These are phyloP conservation scores for Naganishia cerealis DNA, from an alignment of 1,284 basidiomycete genomes.

Conservation along the genomic window DNA sequence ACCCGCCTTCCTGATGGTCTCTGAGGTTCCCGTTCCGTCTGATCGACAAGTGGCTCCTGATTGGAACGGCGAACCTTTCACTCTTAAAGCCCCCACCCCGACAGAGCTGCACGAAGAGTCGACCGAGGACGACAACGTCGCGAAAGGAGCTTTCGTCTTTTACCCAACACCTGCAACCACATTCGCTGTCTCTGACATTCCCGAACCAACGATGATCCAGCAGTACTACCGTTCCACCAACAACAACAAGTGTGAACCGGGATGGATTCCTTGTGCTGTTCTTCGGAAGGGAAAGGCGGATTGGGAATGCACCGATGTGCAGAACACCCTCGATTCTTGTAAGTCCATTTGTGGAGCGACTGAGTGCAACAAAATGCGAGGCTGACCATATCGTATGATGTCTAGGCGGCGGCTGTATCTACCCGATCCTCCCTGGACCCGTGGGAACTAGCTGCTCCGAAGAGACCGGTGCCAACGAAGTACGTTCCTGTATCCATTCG, in stretches of 20 bases:
- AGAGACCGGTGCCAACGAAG: slow-evolving; percentile 18
- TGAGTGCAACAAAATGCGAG: background rate
- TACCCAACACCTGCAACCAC: background rate
- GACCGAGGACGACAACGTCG: background rate
- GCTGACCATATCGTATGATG: background rate
- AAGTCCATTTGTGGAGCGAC: background rate
- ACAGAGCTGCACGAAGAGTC: background rate
- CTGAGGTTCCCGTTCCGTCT: background rate
- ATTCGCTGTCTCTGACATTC: slow-evolving; percentile 20
- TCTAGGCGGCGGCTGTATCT: slow-evolving; percentile 21
- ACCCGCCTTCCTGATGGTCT: background rate
- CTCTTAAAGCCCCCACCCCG: background rate
- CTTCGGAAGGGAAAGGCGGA: slow-evolving; percentile 16
- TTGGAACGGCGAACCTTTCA: slow-evolving; percentile 2
- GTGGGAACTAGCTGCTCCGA: slow-evolving; percentile 12
- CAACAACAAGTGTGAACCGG: slow-evolving; percentile 6
- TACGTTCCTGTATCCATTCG: background rate
- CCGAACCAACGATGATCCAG: slow-evolving; percentile 19
- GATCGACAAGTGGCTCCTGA: background rate
- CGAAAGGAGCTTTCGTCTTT: slow-evolving; percentile 3
- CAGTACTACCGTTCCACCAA: slow-evolving; percentile 23
- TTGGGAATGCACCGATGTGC: slow-evolving; percentile 24
- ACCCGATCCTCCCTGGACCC: slow-evolving; percentile 17
- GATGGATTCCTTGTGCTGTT: slow-evolving; percentile 18
- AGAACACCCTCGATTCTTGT: slow-evolving; percentile 22